Evolutionary conservation across 2,329 filamentous ascomycete species (phyloP), one percentile per base, ranked within the genome.

Genomic region (Coleophoma crateriformis): DNA sequence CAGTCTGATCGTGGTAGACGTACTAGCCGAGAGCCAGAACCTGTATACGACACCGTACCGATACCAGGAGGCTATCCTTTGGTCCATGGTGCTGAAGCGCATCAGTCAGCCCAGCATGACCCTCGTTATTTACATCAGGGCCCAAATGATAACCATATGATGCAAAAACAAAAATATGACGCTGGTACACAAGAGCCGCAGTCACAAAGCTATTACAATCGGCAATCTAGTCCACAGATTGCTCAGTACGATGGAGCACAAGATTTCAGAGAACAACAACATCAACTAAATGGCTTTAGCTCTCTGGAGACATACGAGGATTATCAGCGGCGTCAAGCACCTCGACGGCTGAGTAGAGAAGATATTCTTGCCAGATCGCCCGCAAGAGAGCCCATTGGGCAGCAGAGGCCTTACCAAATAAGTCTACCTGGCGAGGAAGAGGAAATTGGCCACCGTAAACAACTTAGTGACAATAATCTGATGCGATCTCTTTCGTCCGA

Each of bases 331-430:
- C 48, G 35, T 37, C 43, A 43, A 5, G 38, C 51, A 33, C 44
- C 47, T 8, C 33, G 48, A 7, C 53, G 54, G 4, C 32, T 62
- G 8, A 60, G 53, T 46, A 46, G 52, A 7, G 61, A 65, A 46
- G 61, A 64, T 32, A 33, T 64, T 2, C 38, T 64, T 7, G 63
- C 62, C 14, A 56, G 63, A 10, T 63, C 60, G 0, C 63, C 63
- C 2, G 58, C 63, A 11, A 54, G 56, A 19, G 34, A 45, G 3
- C 52, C 54, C 5, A 44, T 50, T 20, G 61, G 58, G 3, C 63
- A 66, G 38, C 63, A 66, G 50, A 45, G 57, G 42, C 63, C 63
- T 6, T 65, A 64, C 39, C 60, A 64, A 45, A 48, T 65, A 20
- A 48, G 56, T 3, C 53, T 65, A 2, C 62, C 62, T n/a, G 51